phyloP scores from a whole-genome alignment of 768 basidiomycete genomes.

The Xerocomellus chrysenteron region DNA sequence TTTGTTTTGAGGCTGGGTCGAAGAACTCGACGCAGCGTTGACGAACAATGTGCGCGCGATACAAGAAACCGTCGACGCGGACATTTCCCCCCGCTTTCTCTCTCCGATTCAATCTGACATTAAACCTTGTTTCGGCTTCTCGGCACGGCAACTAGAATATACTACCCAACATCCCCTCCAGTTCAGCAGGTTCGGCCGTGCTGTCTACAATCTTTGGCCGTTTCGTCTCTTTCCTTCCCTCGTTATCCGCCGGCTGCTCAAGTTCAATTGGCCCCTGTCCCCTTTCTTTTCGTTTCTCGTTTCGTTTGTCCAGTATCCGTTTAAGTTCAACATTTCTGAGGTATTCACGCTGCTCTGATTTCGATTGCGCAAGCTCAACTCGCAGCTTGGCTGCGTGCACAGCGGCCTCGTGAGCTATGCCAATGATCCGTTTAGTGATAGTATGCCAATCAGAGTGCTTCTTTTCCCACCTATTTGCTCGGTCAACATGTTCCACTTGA shows the following conservation, averaged over 20 bases:
- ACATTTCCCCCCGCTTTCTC: constrained; percentile 17
- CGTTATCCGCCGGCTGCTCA: constrained; percentile 17
- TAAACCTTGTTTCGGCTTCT: constrained; percentile 9
- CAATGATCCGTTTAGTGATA: constrained; percentile 7
- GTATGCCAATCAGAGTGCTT: not conserved
- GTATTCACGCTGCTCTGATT: constrained; percentile 88
- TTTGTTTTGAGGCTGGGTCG: constrained; percentile 34
- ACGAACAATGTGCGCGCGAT: constrained; percentile 62
- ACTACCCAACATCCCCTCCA: constrained; percentile 48
- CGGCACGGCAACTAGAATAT: constrained; percentile 44
- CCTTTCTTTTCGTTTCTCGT: constrained; percentile 58
- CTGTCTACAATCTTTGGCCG: constrained; percentile 4
- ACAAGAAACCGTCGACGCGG: constrained; percentile 31
- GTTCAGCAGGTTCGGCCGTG: constrained; percentile 11
- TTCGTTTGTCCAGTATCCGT: constrained; percentile 79
- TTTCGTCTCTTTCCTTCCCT: constrained; percentile 12
- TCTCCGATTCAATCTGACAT: constrained; percentile 28
- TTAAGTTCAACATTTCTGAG: constrained; percentile 93
- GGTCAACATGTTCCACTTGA: constrained; percentile 98
- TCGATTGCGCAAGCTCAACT: constrained; percentile 85
- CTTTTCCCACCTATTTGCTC: constrained; percentile 91
- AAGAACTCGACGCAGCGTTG: constrained; percentile 38
- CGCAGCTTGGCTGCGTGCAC: constrained; percentile 87
- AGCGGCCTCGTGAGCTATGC: constrained; percentile 87
- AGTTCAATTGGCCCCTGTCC: constrained; percentile 46